Base-by-base conservation (phyloP, 2,329 filamentous ascomycete genomes). In the Aspergillus pseudoterreus region DNA sequence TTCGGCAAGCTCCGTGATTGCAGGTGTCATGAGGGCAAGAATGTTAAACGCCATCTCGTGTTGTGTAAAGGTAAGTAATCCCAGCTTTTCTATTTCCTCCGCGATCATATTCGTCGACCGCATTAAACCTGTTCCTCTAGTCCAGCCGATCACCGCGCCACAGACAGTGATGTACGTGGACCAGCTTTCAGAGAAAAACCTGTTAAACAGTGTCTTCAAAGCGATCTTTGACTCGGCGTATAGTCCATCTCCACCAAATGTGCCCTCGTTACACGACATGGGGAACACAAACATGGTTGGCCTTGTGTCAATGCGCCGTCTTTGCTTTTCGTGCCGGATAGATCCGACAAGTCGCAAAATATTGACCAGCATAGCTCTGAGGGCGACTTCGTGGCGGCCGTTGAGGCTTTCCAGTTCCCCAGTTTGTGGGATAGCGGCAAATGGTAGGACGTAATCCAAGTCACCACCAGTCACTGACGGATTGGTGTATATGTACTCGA, bases 161-260 rank as follows among this genome's bases (percentile, higher is more conserved):
- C 70, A 74, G 4, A 77, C 55, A 1, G 65, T 66, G 11, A 77
- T 35, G 44, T 73, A 74, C 0, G 32, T 51, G 3, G 54, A 58
- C 58, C 58, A 60, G n/a, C 36, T 53, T 10, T 60, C 58, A 1
- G 58, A 60, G 15, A 50, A 42, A 10, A 60, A 58, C 2, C 58
- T 52, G 12, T 58, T 60, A 43, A 60, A 52, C 3, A 60, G 30
- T 2, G 52, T 43, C 19, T 54, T 69, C 58, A 49, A 52, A 36
- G 74, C 74, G 2, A 75, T 58, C 58, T 77, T 78, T 2, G 73
- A 74, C 53, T 77, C 75, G 0, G 71, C 62, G 50, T 77, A 77
- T 11, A 77, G 53, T 0, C 75, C 75, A 48, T 77, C 74, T 2
- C 65, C 61, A 2, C 75, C 74, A 46, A 77, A 73, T 1, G 60